Evolutionary conservation across 805 yeast genomes (phyloP), one percentile per base, ranked within the genome.

Genomic region (Starmerella stellata): DNA sequence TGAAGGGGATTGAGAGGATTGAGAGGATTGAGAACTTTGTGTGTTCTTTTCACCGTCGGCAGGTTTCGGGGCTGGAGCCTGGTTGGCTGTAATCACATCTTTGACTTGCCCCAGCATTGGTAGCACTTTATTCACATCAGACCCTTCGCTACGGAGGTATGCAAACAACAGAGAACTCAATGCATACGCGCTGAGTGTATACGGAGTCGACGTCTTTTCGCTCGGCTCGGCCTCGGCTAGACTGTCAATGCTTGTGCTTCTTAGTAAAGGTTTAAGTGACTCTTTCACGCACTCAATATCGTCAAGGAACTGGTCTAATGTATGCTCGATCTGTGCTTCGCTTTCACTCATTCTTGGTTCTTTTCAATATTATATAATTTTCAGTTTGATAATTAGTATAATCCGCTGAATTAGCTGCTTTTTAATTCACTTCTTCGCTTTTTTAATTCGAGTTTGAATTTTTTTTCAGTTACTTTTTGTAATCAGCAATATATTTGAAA

Each of bases 31-130:
- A 11, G 29, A 25, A 25, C 11, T 25, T 30, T 13, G 34, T 24
- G 9, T 51, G 53, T 76, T 78, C 30, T 79, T 75, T 44, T 83
- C 62, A 5, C 61, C 64, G 38, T 80, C 59, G 50, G 78, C 92
- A 23, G 32, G 19, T 11, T 7, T 11, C 25, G 25, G 25, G 9
- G 25, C 25, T 11, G 11, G 25, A 7, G 25, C 7, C 25, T 23
- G 9, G n/a, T n/a, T n/a, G n/a, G n/a, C n/a, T n/a, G n/a, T n/a
- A 11, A 23, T 23, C 9, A 7, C 59, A 7, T 23, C 59, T 74
- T 75, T 72, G 17, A 82, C 68, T 15, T 50, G 41, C 11, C 32
- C 44, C 11, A 49, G 46, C 36, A 48, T 48, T 11, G 48, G 55
- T 2, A 76, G 74, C 47, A 77, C 81, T 5, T 57, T 53, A 9